These are phyloP conservation scores for Xylaria sp. DNA, from an alignment of 2,329 filamentous ascomycete species.

Conservation along the genomic window DNA sequence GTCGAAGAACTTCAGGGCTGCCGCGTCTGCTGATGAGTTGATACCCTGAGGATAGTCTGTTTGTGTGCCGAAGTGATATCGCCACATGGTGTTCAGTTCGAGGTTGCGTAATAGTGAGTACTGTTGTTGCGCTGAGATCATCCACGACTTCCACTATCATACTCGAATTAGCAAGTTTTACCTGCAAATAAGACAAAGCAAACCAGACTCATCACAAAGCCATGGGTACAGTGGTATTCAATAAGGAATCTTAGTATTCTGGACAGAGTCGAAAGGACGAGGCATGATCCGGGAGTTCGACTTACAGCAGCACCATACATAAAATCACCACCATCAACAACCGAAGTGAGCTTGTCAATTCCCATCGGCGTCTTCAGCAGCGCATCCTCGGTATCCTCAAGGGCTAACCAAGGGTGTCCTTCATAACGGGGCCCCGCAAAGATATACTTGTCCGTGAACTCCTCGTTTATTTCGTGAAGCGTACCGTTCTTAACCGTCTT, in stretches of 20 bases:
- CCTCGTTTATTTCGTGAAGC: conserved; percentile 11
- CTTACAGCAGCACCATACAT: conserved; percentile 45
- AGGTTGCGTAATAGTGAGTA: conserved; percentile 57
- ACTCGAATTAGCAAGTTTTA: no score
- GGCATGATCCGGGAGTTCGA: background rate
- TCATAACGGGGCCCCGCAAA: conserved; percentile 43
- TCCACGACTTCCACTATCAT: conserved; percentile 52
- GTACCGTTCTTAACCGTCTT: conserved; percentile 25
- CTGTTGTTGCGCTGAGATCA: conserved; percentile 54
- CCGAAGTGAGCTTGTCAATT: conserved; percentile 45
- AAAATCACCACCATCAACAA: conserved; percentile 27
- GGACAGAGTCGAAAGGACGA: background rate
- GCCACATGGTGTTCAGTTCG: conserved; percentile 49
- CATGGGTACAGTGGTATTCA: no score
- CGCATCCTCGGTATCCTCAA: conserved; percentile 40
- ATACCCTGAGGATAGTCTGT: conserved; percentile 32
- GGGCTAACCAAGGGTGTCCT: conserved; percentile 59
- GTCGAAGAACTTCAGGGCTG: conserved; percentile 24
- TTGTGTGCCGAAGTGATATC: conserved; percentile 54
- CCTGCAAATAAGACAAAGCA: no score
- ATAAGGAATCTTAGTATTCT: no score
- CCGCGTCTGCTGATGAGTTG: conserved; percentile 25
- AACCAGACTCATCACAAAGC: no score
- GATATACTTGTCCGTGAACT: conserved; percentile 36
- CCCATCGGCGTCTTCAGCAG: conserved; percentile 55